These are phyloP conservation scores for Cynanchum wilfordii DNA, from an alignment of 257 asterid genomes.

Conservation along the genomic window DNA sequence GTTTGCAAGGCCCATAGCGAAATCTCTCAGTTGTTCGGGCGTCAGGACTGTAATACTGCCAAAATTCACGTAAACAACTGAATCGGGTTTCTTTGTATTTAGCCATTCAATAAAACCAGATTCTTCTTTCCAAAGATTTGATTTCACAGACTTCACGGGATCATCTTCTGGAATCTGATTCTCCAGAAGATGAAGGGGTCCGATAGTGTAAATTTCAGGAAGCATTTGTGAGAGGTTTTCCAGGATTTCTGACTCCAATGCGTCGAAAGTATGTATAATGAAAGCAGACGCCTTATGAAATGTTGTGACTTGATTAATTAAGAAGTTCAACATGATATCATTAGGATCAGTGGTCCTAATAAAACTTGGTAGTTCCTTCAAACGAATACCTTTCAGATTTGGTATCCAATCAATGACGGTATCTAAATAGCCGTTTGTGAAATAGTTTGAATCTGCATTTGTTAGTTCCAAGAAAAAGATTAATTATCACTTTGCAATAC, in stretches of 20 bases:
- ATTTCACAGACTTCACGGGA: background rate
- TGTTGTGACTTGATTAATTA: background rate
- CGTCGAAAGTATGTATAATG: background rate
- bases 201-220: conserved; percentile 14
- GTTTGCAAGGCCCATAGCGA: too few species aligned
- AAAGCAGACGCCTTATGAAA: background rate
- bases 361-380: conserved; percentile 13
- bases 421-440: conserved; percentile 8
- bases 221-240: background rate
- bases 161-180: conserved; percentile 5
- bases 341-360: conserved; percentile 11
- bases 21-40: too few species aligned
- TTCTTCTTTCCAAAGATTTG: conserved; percentile 3
- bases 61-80: too few species aligned
- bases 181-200: conserved; percentile 7
- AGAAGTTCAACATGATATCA: background rate
- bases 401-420: conserved; percentile 12
- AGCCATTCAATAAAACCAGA: too few species aligned
- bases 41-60: too few species aligned
- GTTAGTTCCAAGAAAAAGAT: too few species aligned
- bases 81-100: too few species aligned
- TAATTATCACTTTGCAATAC: too few species aligned
- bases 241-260: background rate
- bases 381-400: background rate
- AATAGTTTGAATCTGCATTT: conserved; percentile 11